phyloP scores from a whole-genome alignment of 2,329 filamentous ascomycete species.

The Penicillium sp. region DNA sequence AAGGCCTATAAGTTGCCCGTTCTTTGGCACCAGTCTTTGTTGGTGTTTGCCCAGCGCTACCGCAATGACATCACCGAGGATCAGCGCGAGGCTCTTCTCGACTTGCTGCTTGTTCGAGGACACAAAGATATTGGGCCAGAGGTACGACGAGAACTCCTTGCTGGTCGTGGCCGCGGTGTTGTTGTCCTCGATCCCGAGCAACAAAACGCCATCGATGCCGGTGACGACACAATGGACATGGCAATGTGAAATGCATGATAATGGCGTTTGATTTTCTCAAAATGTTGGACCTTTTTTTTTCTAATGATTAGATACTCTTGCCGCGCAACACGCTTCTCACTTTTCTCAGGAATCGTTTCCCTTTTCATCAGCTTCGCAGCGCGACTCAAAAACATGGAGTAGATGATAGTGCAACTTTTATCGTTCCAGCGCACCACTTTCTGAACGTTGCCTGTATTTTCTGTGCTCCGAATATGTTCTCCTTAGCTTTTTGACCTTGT shows the following conservation, averaged over 20 bases:
- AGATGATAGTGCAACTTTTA: no score
- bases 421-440: no score
- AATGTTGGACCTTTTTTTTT: background rate
- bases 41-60: slow-evolving; percentile 91
- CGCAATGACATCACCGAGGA: slow-evolving; percentile 95
- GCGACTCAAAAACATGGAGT: no score
- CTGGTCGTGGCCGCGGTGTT: slow-evolving; percentile 78
- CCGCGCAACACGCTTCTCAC: no score
- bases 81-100: slow-evolving; percentile 82
- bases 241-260: slow-evolving; percentile 32
- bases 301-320: no score
- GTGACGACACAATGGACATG: slow-evolving; percentile 88
- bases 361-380: no score
- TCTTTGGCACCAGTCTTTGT: slow-evolving; percentile 89
- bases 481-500: no score
- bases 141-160: slow-evolving; percentile 79
- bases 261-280: slow-evolving; percentile 4
- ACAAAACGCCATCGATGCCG: slow-evolving; percentile 58
- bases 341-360: no score
- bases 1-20: slow-evolving; percentile 68
- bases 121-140: slow-evolving; percentile 88
- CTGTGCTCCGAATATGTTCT: no score
- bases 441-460: no score
- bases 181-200: slow-evolving; percentile 43
- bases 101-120: slow-evolving; percentile 75